Conservation (phyloP, 805 yeast species). For the Ogataea henricii region DNA sequence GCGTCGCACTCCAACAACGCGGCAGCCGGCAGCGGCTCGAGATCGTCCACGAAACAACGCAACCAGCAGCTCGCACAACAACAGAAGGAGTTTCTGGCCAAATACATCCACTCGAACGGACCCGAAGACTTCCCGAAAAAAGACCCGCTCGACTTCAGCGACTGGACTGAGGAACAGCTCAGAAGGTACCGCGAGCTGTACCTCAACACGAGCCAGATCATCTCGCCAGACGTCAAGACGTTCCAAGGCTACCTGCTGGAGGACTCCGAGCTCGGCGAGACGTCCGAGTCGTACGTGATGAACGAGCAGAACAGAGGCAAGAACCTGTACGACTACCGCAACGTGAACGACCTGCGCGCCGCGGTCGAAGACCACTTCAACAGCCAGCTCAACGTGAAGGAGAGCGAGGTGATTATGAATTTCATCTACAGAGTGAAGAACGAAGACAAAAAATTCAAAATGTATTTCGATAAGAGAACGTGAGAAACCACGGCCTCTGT, state of each 20-base stretch:
- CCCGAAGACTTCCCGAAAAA: conserved; percentile 55
- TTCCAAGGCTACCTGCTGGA: conserved; percentile 69
- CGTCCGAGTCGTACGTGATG: conserved; percentile 46
- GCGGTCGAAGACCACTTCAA: conserved; percentile 58
- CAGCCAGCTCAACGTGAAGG: conserved; percentile 56
- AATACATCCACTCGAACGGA: conserved; percentile 73
- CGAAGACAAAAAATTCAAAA: conserved; percentile 46
- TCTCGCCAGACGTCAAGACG: conserved; percentile 64
- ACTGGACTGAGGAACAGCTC: conserved; percentile 61
- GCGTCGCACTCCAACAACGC: conserved; percentile 9
- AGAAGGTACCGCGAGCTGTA: conserved; percentile 66
- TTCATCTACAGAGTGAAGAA: conserved; percentile 84
- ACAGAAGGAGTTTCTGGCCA: conserved; percentile 65
- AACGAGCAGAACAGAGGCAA: conserved; percentile 32
- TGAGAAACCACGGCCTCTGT: conserved; percentile 10
- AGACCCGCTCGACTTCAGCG: conserved; percentile 70
- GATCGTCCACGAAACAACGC: conserved; percentile 60
- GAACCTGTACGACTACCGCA: conserved; percentile 35
- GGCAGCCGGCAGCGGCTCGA: conserved; percentile 17
- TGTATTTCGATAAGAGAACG: conserved; percentile 38
- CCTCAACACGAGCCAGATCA: conserved; percentile 32
- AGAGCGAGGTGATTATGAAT: conserved; percentile 83
- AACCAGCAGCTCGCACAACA: conserved; percentile 65
- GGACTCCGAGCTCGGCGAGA: conserved; percentile 67
- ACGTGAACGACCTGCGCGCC: conserved; percentile 29